Evolutionary conservation across 2,329 filamentous ascomycete species (phyloP), one percentile per base, ranked within the genome.

Genomic region (Sordariomycetes sp.): DNA sequence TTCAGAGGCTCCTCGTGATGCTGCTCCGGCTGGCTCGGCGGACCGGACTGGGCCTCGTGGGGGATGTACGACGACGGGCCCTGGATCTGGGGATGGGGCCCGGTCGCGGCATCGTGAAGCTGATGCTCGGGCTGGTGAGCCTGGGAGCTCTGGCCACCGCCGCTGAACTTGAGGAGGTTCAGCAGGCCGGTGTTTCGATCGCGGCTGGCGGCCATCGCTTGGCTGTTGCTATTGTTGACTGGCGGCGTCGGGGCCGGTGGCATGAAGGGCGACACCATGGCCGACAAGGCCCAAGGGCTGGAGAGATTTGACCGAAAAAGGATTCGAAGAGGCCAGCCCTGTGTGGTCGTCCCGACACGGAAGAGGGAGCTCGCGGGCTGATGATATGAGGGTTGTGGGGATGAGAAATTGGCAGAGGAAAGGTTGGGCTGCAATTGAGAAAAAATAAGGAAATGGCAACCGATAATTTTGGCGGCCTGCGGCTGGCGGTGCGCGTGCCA

Each of bases 161-260:
- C 71, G 61, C 76, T 81, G 64, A 82, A 83, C 72, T 84, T 84
- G 66, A 85, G 75, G 57, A 84, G 72, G 62, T 80, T 83, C 65
- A 85, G 70, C 63, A 85, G 66, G 62, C 78, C 80, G 58, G 76
- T 72, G 50, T 77, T 80, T 63, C 78, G 77, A 56, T 79, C 76
- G 48, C 67, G 65, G 57, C 68, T 69, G 55, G 69, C 68, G 3
- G 67, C 67, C 67, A 70, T 66, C 42, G 55, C 60, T 63, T 68
- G 67, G 62, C 66, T 67, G 61, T 57, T 61, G 25, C 58, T 60
- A 32, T 63, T 69, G 59, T 70, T 72, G 62, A 71, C 68, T 55
- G 73, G 73, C 60, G 73, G 73, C 65, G 75, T 78, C 59, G 76
- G 77, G 59, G 79, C 78, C 60, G 77, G 73, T 56, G 76, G 76